Percentiles rank a stretch among this genome's conserved stretches.
phyloP scores from a whole-genome alignment of 495 filamentous ascomycete species.

The Hypoxylon intermedium region DNA sequence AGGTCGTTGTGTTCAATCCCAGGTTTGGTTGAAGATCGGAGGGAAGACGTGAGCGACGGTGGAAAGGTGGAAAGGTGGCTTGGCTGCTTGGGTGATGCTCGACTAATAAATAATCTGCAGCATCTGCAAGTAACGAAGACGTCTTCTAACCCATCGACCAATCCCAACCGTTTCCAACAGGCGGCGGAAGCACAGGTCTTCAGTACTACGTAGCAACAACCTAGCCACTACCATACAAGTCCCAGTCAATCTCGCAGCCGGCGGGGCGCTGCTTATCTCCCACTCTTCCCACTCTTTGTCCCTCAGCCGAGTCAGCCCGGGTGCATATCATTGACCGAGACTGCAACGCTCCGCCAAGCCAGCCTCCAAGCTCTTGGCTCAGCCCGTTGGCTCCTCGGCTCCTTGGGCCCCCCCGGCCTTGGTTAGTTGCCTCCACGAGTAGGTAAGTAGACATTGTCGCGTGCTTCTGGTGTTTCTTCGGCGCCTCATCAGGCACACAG shows the following conservation, averaged over 20 bases:
- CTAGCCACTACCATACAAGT: conserved; percentile 1
- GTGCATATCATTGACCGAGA: conserved; percentile 30
- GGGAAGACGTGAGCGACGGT: conserved; percentile 1
- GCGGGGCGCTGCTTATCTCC: conserved; percentile 29
- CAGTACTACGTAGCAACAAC: conserved; percentile 25
- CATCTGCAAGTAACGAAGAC: conserved; percentile 22
- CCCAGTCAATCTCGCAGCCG: neutral
- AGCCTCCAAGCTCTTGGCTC: conserved; percentile 1
- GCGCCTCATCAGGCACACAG: conserved; percentile 20
- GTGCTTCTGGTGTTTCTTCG: conserved; percentile 32
- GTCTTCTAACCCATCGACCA: conserved; percentile 21
- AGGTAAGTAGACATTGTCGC: conserved; percentile 15
- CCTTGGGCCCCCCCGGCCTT: neutral
- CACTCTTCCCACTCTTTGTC: conserved; percentile 16
- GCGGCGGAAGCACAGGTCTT: too few species aligned
- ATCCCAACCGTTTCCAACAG: conserved; percentile 6
- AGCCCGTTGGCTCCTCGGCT: neutral
- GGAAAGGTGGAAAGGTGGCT: neutral
- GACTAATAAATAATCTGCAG: conserved; percentile 29
- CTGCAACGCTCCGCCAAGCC: too few species aligned
- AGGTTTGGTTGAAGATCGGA: conserved; percentile 27
- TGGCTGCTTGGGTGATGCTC: conserved; percentile 18
- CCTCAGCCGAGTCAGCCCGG: conserved; percentile 5
- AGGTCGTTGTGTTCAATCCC: neutral
- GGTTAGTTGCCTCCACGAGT: neutral